These are phyloP conservation scores for Yarrowia sp. DNA, from an alignment of 805 yeast genomes.

Conservation along the genomic window DNA sequence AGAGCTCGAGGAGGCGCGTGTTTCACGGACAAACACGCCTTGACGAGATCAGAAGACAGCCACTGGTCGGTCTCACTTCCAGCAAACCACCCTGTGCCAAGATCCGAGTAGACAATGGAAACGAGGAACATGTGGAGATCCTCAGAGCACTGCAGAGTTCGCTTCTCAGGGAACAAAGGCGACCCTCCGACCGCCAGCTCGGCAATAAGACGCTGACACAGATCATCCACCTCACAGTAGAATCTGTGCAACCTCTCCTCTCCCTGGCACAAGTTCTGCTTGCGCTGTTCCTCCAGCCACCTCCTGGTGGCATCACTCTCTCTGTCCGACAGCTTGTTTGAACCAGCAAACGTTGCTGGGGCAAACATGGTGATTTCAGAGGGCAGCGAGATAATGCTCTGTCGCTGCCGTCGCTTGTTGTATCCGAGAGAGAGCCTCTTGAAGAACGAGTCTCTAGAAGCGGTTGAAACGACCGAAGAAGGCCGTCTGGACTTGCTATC, in stretches of 20 bases:
- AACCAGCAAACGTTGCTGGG: constrained; percentile 34
- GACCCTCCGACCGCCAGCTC: constrained; percentile 33
- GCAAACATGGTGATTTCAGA: constrained; percentile 37
- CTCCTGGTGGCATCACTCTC: constrained; percentile 38
- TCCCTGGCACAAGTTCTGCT: constrained; percentile 39
- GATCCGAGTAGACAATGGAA: constrained; percentile 31
- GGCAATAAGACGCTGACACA: constrained; percentile 37
- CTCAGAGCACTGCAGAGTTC: constrained; percentile 29
- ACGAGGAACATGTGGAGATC: constrained; percentile 32
- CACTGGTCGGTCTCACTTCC: constrained; percentile 26
- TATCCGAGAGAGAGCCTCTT: constrained; percentile 29
- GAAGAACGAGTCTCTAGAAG: constrained; percentile 32
- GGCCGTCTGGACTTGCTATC: background rate
- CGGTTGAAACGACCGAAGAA: constrained; percentile 30
- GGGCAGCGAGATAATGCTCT: constrained; percentile 35
- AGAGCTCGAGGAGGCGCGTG: constrained; percentile 10
- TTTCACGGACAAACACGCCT: constrained; percentile 20
- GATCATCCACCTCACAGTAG: constrained; percentile 38
- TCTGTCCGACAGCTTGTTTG: constrained; percentile 39
- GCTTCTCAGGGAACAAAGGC: constrained; percentile 18
- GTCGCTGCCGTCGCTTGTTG: constrained; percentile 31
- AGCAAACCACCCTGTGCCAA: constrained; percentile 31
- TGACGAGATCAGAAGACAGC: background rate
- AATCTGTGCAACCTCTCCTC: constrained; percentile 42
- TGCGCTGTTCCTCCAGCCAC: constrained; percentile 37